Evolutionary conservation across 2,329 filamentous ascomycete genomes (phyloP).

Genomic region (Nemania abortiva): DNA sequence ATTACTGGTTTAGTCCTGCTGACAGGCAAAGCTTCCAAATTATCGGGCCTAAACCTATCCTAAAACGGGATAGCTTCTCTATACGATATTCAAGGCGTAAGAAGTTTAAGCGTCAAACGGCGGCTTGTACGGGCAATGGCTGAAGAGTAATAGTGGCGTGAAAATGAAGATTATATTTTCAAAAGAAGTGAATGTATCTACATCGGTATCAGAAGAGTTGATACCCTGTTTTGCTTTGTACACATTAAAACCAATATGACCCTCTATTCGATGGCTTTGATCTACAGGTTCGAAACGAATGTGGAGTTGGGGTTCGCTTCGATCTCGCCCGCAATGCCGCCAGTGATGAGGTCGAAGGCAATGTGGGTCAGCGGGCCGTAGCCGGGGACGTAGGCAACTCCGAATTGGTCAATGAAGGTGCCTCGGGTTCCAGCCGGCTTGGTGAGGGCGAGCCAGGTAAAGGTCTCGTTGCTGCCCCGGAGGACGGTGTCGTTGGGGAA

Average conservation of each 20-base stretch:
- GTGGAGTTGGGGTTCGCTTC: slow-evolving; percentile 16
- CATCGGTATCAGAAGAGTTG: slow-evolving; percentile 23
- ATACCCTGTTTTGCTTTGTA: background rate
- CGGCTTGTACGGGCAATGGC: background rate
- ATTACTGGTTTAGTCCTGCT: too few relatives aligned
- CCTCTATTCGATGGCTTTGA: background rate
- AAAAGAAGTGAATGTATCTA: slow-evolving; percentile 26
- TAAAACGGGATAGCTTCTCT: too few relatives aligned
- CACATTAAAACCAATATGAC: slow-evolving; percentile 12
- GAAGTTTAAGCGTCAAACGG: background rate
- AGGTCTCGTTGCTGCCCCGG: slow-evolving; percentile 40
- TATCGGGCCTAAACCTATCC: too few relatives aligned
- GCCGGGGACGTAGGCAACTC: slow-evolving; percentile 26
- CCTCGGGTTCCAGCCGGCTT: slow-evolving; percentile 34
- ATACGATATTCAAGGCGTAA: too few relatives aligned
- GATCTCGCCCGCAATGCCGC: slow-evolving; percentile 11
- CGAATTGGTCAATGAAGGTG: slow-evolving; percentile 34
- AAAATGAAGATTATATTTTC: slow-evolving; percentile 10
- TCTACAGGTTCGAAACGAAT: slow-evolving; percentile 24
- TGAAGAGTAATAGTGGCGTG: background rate
- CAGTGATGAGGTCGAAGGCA: slow-evolving; percentile 31
- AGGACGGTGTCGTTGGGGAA: slow-evolving; percentile 39
- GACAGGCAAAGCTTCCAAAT: too few relatives aligned
- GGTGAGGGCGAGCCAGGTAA: slow-evolving; percentile 33
- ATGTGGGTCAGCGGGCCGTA: slow-evolving; percentile 18